Evolutionary conservation across 106 monocot species (phyloP), one percentile per base, ranked within the genome.

Genomic region (Vanilla planifolia): DNA sequence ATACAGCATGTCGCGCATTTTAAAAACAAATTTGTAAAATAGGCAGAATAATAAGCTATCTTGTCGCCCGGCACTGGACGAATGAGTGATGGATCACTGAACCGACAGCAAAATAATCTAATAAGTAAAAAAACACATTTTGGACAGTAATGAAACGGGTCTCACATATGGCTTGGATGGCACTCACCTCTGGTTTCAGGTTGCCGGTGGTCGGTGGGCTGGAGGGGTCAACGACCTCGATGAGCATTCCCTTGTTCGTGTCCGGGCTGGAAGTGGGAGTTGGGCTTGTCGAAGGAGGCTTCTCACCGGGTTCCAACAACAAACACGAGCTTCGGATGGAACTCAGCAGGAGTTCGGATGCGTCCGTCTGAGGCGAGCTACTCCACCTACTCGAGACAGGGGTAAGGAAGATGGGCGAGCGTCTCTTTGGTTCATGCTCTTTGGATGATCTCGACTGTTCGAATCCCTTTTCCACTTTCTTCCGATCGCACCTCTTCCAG

Each of bases 341-440:
- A 10, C 37, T 5, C 7, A 37, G 11, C 29, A 53, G 5, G 15
- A 15, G 15, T 0, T 28, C n/a, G 22, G 45, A 13, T 11, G 45
- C 16, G 19, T 30, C 30, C 29, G 16, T 14, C 29, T 10, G 8
- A 7, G 22, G 26, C 43, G 42, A 43, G 55, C 58, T 60, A 28
- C 71, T 28, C 26, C 45, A 60, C 48, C 71, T 71, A 27, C 65
- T 71, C 1, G 60, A 50, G 6, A 65, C 59, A 3, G 76, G 65
- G 5, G 70, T 65, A 1, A 64, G 64, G 57, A 27, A 64, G 15
- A 32, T 28, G 58, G 64, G 48, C 14, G 64, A 69, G 14, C 25
- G 26, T 17, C 55, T 26, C 33, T 62, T 63, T 19, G 51, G 63
- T 6, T 22, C 50, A 14, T 51, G 36, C 40, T 60, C 73, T 1